Evolutionary conservation across 2,329 filamentous ascomycete genomes (phyloP).

Genomic region (Fusarium armeniacum): DNA sequence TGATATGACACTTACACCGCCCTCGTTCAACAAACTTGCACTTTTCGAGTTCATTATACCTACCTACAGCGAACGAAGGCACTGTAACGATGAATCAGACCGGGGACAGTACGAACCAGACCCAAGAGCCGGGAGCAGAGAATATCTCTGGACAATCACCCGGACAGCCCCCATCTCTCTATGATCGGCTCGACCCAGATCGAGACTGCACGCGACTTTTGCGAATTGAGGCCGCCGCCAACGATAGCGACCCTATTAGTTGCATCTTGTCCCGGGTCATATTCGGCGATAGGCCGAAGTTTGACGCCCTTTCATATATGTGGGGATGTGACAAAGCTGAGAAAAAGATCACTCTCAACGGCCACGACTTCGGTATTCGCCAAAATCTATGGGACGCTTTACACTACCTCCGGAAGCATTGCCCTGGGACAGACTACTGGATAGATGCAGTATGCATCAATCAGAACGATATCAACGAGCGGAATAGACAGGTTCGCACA

Average conservation of each 20-base stretch:
- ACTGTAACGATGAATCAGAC: not conserved
- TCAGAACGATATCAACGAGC: not conserved
- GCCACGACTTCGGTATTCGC: rapidly evolving
- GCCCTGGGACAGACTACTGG: not conserved
- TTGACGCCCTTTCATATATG: not conserved
- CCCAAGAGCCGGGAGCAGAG: rapidly evolving
- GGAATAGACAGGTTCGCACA: not conserved
- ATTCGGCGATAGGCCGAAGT: not conserved
- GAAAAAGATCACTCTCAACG: not conserved
- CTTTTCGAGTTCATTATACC: rapidly evolving
- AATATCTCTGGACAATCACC: not conserved
- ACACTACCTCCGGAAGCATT: not conserved
- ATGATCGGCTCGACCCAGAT: not conserved
- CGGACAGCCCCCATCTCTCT: too few relatives aligned
- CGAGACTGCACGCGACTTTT: not conserved
- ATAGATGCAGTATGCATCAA: not conserved
- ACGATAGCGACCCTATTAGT: not conserved
- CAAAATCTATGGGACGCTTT: conserved; percentile 3
- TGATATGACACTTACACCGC: not conserved
- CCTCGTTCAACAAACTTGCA: not conserved
- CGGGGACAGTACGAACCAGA: too few relatives aligned
- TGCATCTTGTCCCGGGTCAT: not conserved
- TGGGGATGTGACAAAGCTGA: not conserved
- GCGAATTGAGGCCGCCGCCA: not conserved
- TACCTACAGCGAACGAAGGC: not conserved